Percentiles rank a stretch among this genome's conserved stretches.
Evolutionary conservation across 1,284 basidiomycete genomes (phyloP).

Genomic region (Coniferiporia weirii): DNA sequence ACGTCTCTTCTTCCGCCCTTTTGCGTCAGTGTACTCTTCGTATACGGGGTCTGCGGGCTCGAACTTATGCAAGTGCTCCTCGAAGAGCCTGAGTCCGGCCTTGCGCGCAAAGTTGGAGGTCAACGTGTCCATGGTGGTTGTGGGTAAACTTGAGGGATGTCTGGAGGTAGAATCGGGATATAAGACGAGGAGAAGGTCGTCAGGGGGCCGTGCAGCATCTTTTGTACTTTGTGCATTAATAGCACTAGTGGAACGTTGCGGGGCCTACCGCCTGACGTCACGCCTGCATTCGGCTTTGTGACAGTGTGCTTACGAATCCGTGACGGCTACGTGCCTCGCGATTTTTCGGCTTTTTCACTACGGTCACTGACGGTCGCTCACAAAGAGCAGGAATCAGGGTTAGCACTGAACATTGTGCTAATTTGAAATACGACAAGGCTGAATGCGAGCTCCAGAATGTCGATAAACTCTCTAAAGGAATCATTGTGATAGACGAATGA

Average conservation of each 20-base stretch:
- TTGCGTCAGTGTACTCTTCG: slow-evolving; percentile 62
- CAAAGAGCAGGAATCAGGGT: no score
- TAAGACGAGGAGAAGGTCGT: neutral
- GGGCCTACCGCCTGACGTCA: neutral
- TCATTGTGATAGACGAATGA: no score
- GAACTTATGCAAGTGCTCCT: slow-evolving; percentile 58
- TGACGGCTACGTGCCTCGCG: neutral
- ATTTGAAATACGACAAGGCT: no score
- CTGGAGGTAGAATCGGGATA: neutral
- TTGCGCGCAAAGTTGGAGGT: slow-evolving; percentile 36
- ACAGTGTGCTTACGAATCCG: neutral
- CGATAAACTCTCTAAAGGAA: no score
- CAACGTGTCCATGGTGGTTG: slow-evolving; percentile 22
- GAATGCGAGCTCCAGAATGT: neutral
- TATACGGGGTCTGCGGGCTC: slow-evolving; percentile 76
- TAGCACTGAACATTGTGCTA: no score
- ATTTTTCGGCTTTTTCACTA: no score
- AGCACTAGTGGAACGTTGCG: neutral
- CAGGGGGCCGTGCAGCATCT: neutral
- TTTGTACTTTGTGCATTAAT: neutral
- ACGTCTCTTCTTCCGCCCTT: slow-evolving; percentile 62
- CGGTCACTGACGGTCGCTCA: no score
- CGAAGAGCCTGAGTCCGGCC: slow-evolving; percentile 56
- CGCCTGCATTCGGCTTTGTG: neutral
- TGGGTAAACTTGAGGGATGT: neutral